Base-by-base conservation (phyloP, 225 moss, liverwort and hornwort genomes). In the Marchantia paleacea region DNA sequence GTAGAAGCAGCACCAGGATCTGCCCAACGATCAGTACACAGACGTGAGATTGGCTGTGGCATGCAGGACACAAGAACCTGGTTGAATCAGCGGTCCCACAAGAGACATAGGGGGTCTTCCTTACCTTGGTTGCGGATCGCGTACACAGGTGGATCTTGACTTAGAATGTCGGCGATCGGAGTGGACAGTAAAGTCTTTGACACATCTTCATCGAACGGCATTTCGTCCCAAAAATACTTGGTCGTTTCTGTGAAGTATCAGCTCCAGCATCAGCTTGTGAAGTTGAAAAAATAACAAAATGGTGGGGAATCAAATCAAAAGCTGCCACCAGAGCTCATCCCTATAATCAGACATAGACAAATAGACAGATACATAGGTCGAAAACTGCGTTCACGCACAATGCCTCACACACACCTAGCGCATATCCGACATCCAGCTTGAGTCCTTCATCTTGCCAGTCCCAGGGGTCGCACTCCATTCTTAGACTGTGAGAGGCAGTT, bases 371-470 rank as follows among this genome's bases (percentile, higher is more conserved):
- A 29, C 24, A 29, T 18, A 72, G 71, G 3, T 15, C 20, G 71
- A 51, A 39, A 55, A 8, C 29, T 31, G 75, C 2, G 29, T 75
- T 1, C 55, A 2, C 29, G 60, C 12, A 58, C 10, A 11, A 47
- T 52, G 7, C 39, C 24, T 19, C 5, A 73, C 49, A 51, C 72
- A 66, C 57, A 85, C 85, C 85, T 85, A 85, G 30, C 3, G 85
- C 78, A 69, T 72, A 85, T 85, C 72, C 84, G 48, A 52, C 52
- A 79, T 85, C 85, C 75, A 85, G 81, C 74, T 78, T 81, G 75
- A 85, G 80, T 55, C 55, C 65, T 3, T 78, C 85, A 31, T 81
- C 85, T 68, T 81, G 73, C 85, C 81, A 85, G 73, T 81, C 81
- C 85, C 85, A 85, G 7, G 78, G 78, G 51, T 85, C 85, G 24